Evolutionary conservation across 176 grass and related monocot genomes (phyloP).

Genomic region (Echinochloa phyllopogon): DNA sequence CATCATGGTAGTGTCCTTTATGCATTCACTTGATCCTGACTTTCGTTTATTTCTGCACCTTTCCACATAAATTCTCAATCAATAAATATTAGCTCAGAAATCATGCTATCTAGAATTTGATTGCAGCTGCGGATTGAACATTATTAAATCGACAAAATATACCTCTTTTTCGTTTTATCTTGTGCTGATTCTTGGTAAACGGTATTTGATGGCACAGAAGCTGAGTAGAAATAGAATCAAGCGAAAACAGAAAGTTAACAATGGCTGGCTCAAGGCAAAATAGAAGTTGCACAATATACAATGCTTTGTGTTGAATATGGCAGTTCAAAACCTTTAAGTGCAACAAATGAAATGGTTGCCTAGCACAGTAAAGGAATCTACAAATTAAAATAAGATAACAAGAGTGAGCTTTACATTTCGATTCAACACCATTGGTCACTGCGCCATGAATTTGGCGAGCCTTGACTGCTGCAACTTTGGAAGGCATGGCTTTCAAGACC

Average conservation of each 20-base stretch:
- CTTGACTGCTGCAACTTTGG: not conserved
- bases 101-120: not conserved
- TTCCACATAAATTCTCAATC: conserved; percentile 26
- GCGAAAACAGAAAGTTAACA: not conserved
- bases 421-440: not conserved
- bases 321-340: conserved; percentile 5
- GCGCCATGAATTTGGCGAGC: conserved; percentile 19
- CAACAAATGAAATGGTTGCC: conserved; percentile 7
- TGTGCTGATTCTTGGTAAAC: conserved; percentile 14
- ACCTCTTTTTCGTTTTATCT: conserved; percentile 45
- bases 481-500: not conserved
- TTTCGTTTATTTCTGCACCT: conserved; percentile 36
- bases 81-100: conserved; percentile 24
- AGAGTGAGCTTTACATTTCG: conserved; percentile 47
- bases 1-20: not conserved
- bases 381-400: conserved; percentile 3
- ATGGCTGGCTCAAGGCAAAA: conserved; percentile 3
- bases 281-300: not conserved
- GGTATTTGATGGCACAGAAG: conserved; percentile 6
- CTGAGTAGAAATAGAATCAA: conserved; percentile 43
- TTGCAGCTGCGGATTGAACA: conserved; percentile 2
- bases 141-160: conserved; percentile 10
- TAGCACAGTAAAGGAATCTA: not conserved
- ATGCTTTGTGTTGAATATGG: conserved; percentile 9
- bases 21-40: conserved; percentile 40